Base-by-base conservation (phyloP, 1,284 basidiomycete genomes). In the Neotropicomus parvogracilis region DNA sequence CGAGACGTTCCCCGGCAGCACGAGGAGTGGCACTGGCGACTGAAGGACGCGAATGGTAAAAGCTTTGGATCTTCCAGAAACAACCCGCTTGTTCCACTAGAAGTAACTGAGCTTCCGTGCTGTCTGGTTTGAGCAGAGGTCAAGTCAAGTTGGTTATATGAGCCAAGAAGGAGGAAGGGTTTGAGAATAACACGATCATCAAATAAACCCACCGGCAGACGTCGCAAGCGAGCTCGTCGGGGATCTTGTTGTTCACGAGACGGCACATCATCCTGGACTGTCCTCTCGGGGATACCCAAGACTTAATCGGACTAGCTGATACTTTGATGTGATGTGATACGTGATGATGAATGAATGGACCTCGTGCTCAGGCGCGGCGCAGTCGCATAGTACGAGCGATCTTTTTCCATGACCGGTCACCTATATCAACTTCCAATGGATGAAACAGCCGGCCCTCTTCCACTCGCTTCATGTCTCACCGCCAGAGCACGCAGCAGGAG, bases 141-240 rank as follows among this genome's bases (percentile, higher is more conserved):
- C 56, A 62, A 9, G 78, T 79, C 78, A 42, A 19, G 45, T 34
- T 8, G 12, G 19, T n/a, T 21, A 32, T 11, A n/a, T 46, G 24
- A 37, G 40, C 31, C 6, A 7, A 27, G 16, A 36, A 11, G 21
- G 4, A 13, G 12, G 14, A 4, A 10, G 24, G 8, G 4, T 9
- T 13, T 42, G 11, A 26, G 31, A 12, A 37, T 28, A 39, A n/a
- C 12, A 49, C 24, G 35, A 75, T 77, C 77, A 46, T 66, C 58
- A 52, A 78, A 80, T 29, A 74, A 50, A 59, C 81, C 77, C 16
- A 84, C 75, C 73, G n/a, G n/a, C 80, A 85, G 20, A 86, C 82
- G 50, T 83, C 77, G 46, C 83, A 74, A 4, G 70, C 69, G 24
- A 84, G 64, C 3, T 68, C 55, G 43, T 76, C 69, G 6, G 83